Conservation (phyloP, 176 grass and related monocot genomes). For the Puya raimondii region DNA sequence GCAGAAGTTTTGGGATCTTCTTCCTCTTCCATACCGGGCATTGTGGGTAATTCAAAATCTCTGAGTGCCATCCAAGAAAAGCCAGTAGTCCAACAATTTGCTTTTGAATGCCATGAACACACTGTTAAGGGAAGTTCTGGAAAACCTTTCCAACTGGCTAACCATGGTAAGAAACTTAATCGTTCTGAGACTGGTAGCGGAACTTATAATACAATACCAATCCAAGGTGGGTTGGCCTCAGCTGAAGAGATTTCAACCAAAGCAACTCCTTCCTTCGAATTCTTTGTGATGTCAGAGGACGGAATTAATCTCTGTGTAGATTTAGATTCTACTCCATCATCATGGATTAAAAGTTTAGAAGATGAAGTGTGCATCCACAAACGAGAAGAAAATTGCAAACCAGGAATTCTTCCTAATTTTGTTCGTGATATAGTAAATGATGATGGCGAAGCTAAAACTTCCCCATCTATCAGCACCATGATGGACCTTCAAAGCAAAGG, state of each 20-base stretch:
- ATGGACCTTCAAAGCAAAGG: conserved; percentile 33
- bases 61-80: conserved; percentile 22
- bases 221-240: conserved; percentile 11
- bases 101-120: conserved; percentile 20
- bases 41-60: conserved; percentile 23
- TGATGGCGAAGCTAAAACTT: conserved; percentile 23
- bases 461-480: conserved; percentile 23
- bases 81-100: conserved; percentile 18
- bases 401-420: conserved; percentile 34
- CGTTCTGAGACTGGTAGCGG: neutral
- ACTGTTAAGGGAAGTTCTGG: conserved; percentile 16
- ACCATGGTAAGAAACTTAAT: conserved; percentile 4
- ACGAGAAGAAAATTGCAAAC: conserved; percentile 17
- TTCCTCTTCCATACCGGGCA: conserved; percentile 26
- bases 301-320: conserved; percentile 76
- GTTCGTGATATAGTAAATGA: conserved; percentile 39
- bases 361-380: conserved; percentile 28
- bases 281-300: conserved; percentile 67
- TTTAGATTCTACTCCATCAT: conserved; percentile 52
- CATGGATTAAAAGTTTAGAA: conserved; percentile 50
- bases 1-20: conserved; percentile 19
- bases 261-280: conserved; percentile 41
- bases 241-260: conserved; percentile 31
- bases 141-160: conserved; percentile 6
- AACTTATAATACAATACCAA: neutral